phyloP scores from a whole-genome alignment of 1,284 basidiomycete genomes.

The Vanrija sp. region DNA sequence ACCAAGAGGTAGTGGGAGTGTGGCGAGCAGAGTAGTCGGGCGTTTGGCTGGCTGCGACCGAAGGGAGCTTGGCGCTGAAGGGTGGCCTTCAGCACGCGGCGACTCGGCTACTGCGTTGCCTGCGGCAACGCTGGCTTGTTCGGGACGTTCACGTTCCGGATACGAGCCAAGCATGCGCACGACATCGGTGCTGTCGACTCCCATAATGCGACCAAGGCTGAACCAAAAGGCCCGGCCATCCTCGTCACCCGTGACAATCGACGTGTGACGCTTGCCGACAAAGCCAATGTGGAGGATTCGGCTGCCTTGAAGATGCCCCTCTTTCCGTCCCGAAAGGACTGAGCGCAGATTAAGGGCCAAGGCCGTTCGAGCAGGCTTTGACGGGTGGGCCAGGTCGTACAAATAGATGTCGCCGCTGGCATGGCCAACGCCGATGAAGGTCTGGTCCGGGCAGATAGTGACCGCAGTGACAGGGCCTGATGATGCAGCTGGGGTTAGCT shows the following conservation, averaged over 20 bases:
- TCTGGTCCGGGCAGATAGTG: conserved; percentile 88
- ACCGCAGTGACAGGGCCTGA: conserved; percentile 84
- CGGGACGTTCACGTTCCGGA: conserved; percentile 54
- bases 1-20: conserved; percentile 79
- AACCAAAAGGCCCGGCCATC: conserved; percentile 92
- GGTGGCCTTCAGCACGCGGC: conserved; percentile 5
- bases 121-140: conserved; percentile 15
- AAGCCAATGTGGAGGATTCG: conserved; percentile 84
- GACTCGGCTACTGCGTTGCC: conserved; percentile 13
- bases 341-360: conserved; percentile 42
- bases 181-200: conserved; percentile 91
- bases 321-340: conserved; percentile 74
- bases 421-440: conserved; percentile 87
- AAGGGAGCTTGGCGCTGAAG: conserved; percentile 15
- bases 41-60: conserved; percentile 46
- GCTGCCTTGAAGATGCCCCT: conserved; percentile 85
- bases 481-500: conserved; percentile 52
- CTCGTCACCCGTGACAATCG: conserved; percentile 87
- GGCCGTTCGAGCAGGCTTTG: conserved; percentile 46
- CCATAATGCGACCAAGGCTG: conserved; percentile 87
- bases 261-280: conserved; percentile 89
- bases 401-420: conserved; percentile 78
- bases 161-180: conserved; percentile 91
- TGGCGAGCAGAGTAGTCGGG: conserved; percentile 65
- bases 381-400: conserved; percentile 72